Evolutionary conservation across 2,329 filamentous ascomycete genomes (phyloP), one percentile per base, ranked within the genome.

Genomic region (Aulographum hederae): DNA sequence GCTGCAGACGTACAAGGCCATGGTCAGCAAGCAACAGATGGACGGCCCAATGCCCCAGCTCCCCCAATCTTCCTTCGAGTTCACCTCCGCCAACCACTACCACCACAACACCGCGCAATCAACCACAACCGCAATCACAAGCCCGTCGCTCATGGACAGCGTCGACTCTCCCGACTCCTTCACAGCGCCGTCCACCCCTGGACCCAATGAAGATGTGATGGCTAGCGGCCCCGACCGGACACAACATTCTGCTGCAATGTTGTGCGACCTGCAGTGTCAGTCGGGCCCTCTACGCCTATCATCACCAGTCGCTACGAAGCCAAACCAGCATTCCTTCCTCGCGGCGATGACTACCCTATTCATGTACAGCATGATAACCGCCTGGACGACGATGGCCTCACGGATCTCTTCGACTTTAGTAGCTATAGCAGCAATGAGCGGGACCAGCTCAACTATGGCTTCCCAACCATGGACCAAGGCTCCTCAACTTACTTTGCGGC

Each of bases 221-320:
- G 54, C 56, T 54, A 53, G 61, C 61, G 69, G 76, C 61, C 68
- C 79, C 73, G 81, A 91, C 69, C 63, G 72, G 89, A 89, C 85
- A 94, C 89, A 94, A 94, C 85, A 91, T 93, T 85, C 89, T 95
- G 89, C 89, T 69, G 89, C 70, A 85, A 77, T 94, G 86, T 94
- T 95, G 89, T 95, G 78, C 60, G 89, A 93, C 89, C 89, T 92
- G 89, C 89, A 78, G 89, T 98, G 89, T 95, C 89, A 73, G 76
- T 86, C 79, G 78, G 70, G 62, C 27, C 15, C 12, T 8, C 27
- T 8, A 16, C 10, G 10, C 10, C 12, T 17, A 8, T n/a, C 15
- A 8, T 10, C 11, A 10, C 15, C 27, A 17, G 15, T 17, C 10
- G 8, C 11, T 14, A 28, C 27, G 8, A 13, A 8, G 8, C n/a